These are phyloP conservation scores for Betula pendula DNA, from an alignment of 306 rosid genomes.

Conservation along the genomic window DNA sequence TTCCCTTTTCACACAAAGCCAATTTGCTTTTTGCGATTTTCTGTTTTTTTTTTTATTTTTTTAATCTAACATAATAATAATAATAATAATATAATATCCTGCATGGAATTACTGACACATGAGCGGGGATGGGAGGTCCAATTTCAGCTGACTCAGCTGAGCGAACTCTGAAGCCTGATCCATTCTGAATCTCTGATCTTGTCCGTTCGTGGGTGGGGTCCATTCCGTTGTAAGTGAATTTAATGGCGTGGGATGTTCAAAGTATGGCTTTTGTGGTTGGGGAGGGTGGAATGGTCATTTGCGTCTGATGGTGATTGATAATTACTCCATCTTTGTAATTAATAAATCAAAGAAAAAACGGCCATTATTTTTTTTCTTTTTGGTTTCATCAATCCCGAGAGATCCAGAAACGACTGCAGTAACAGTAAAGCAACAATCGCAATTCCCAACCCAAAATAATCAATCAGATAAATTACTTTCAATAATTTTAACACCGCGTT, in stretches of 20 bases:
- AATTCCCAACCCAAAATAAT: neutral
- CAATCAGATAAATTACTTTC: too few relatives aligned
- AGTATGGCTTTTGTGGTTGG: conserved; percentile 8
- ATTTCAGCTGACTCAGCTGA: conserved; percentile 33
- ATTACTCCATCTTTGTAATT: conserved; percentile 23
- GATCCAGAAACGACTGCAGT: conserved; percentile 15
- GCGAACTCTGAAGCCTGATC: conserved; percentile 32
- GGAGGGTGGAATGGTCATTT: conserved; percentile 39
- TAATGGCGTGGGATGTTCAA: conserved; percentile 41
- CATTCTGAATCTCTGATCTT: conserved; percentile 17
- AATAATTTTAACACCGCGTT: neutral
- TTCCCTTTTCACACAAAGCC: conserved; percentile 35
- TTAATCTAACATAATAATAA: conserved; percentile 3
- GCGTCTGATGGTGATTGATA: conserved; percentile 8
- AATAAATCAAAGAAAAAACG: conserved; percentile 29
- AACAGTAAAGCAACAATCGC: neutral
- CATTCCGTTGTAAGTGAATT: conserved; percentile 35
- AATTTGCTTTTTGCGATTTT: neutral
- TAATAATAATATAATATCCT: neutral
- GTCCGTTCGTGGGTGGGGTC: conserved; percentile 53
- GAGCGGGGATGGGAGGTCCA: conserved; percentile 16
- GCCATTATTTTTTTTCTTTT: conserved; percentile 11
- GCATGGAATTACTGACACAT: conserved; percentile 31
- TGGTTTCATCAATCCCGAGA: conserved; percentile 50
- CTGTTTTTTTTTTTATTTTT: neutral